phyloP scores from a whole-genome alignment of 768 basidiomycete species.

The Serendipita vermifera region DNA sequence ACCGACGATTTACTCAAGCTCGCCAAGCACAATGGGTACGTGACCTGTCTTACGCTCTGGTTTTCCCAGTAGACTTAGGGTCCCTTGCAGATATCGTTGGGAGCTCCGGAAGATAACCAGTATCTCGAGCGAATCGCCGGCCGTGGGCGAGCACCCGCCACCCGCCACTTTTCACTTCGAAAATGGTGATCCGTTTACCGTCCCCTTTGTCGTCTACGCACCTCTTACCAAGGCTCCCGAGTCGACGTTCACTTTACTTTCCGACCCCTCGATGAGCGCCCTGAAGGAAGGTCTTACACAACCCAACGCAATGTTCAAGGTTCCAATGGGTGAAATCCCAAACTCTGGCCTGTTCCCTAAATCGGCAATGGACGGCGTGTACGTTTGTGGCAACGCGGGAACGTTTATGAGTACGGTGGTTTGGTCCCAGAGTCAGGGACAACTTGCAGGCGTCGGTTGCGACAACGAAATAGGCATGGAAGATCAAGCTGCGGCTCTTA shows the following conservation, averaged over 20 bases:
- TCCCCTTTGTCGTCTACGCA: neutral
- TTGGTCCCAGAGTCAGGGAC: neutral
- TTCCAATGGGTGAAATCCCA: neutral
- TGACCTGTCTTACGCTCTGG: no score
- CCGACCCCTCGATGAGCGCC: neutral
- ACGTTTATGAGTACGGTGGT: neutral
- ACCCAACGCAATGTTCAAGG: neutral
- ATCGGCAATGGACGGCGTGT: neutral
- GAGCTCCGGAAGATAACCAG: neutral
- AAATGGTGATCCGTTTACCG: neutral
- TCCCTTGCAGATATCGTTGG: neutral
- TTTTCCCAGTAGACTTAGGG: no score
- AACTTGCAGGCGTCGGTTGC: neutral
- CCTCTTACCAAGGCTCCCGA: neutral
- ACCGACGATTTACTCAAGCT: neutral
- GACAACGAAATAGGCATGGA: constrained; percentile 3
- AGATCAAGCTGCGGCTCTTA: neutral
- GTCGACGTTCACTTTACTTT: neutral
- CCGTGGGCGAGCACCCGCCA: neutral
- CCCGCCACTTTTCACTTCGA: neutral
- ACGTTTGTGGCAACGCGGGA: neutral
- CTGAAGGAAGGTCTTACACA: neutral
- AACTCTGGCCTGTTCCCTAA: neutral
- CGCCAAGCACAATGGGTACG: neutral
- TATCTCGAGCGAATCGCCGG: neutral